phyloP scores from a whole-genome alignment of 2,329 filamentous ascomycete genomes.

The Hirsutella rhossiliensis region DNA sequence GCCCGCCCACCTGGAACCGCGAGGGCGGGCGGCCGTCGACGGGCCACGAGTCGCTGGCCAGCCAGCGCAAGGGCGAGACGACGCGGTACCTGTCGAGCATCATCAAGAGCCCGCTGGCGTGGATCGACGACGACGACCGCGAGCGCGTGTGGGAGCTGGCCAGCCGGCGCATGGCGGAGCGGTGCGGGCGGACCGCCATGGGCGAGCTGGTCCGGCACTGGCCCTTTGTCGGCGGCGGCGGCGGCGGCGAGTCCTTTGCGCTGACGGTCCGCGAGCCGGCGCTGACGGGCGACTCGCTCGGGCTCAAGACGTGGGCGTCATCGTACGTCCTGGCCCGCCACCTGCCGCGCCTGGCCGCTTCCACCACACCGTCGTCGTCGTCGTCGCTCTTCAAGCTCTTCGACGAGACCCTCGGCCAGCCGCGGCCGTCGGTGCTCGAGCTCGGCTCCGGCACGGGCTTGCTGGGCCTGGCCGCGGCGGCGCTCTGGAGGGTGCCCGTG shows the following conservation, averaged over 20 bases:
- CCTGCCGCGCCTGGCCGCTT: slow-evolving; percentile 38
- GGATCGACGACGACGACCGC: slow-evolving; percentile 55
- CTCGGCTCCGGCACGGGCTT: slow-evolving; percentile 85
- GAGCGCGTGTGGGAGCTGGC: slow-evolving; percentile 69
- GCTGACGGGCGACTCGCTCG: slow-evolving; percentile 76
- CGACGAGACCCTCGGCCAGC: slow-evolving; percentile 17
- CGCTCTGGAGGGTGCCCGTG: slow-evolving; percentile 53
- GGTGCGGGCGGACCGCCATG: slow-evolving; percentile 62
- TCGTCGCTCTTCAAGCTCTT: slow-evolving; percentile 32
- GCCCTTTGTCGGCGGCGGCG: slow-evolving; percentile 29
- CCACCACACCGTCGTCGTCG: slow-evolving; percentile 1
- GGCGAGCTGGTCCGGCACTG: slow-evolving; percentile 43
- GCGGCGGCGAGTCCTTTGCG: slow-evolving; percentile 33
- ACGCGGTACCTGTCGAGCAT: slow-evolving; percentile 58
- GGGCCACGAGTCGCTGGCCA: slow-evolving; percentile 27
- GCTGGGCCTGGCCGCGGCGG: slow-evolving; percentile 76
- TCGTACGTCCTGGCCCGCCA: slow-evolving; percentile 74
- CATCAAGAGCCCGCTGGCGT: slow-evolving; percentile 52
- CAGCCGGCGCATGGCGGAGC: slow-evolving; percentile 67
- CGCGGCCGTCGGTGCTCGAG: slow-evolving; percentile 46
- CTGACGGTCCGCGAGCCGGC: slow-evolving; percentile 76
- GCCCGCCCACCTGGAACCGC: slow-evolving; percentile 56
- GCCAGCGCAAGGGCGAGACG: slow-evolving; percentile 35
- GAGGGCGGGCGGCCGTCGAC: slow-evolving; percentile 27
- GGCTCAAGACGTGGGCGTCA: slow-evolving; percentile 91